Conservation (phyloP, 108 stramenopile species). For the Conticribra weissflogii region DNA sequence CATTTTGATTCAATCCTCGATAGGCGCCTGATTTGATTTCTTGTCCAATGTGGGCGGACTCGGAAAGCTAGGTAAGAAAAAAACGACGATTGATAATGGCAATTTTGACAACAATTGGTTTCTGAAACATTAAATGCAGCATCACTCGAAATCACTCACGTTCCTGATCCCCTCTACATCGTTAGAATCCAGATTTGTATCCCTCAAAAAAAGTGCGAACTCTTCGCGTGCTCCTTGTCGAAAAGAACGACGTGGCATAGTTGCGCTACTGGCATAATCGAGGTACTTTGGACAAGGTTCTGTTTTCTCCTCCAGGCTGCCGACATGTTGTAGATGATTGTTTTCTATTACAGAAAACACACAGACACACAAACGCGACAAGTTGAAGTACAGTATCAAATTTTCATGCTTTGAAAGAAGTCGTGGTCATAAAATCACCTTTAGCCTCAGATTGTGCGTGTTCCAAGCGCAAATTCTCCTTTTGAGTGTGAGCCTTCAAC, state of each 20-base stretch:
- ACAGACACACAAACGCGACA: neutral
- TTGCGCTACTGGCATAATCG: conserved; percentile 45
- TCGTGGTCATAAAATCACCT: no score
- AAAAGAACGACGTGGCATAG: conserved; percentile 30
- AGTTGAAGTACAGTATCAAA: no score
- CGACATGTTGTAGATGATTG: conserved; percentile 20
- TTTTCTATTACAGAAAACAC: conserved; percentile 1
- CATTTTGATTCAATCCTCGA: conserved; percentile 67
- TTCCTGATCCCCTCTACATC: conserved; percentile 83
- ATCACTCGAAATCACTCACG: conserved; percentile 33
- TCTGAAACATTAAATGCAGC: no score
- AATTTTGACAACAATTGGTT: no score
- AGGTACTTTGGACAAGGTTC: conserved; percentile 35
- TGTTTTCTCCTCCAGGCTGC: conserved; percentile 39
- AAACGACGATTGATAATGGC: no score
- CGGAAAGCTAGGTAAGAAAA: conserved; percentile 71
- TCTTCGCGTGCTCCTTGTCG: conserved; percentile 48
- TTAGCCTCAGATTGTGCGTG: conserved; percentile 9
- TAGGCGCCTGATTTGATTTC: conserved; percentile 71
- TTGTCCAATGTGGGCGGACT: conserved; percentile 76
- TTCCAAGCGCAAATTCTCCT: neutral
- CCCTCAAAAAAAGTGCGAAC: conserved; percentile 66
- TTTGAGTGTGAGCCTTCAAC: conserved; percentile 28
- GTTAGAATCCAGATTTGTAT: conserved; percentile 66
- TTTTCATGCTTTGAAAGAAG: no score